Evolutionary conservation across 1,284 basidiomycete genomes (phyloP), one percentile per base, ranked within the genome.

Genomic region (Puccinia coronata): DNA sequence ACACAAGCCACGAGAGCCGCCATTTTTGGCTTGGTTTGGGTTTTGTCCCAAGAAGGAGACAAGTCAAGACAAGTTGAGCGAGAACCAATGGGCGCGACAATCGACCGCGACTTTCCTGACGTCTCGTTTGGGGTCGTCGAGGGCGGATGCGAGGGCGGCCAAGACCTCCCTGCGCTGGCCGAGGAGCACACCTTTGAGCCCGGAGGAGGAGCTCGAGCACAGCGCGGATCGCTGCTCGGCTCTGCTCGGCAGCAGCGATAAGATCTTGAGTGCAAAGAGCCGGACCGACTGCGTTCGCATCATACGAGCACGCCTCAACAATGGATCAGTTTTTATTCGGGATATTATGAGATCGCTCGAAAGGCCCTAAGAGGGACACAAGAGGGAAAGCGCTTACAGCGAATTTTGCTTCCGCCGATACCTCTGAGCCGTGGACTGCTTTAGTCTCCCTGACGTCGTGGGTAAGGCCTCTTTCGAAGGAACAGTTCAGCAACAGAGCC

Each of bases 101-200:
- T 94, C 91, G 8, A 98, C 96, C 0, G 95, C 95, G 84, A 93
- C 92, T 84, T 90, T 91, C 61, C 95, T 88, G 11, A 98, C 94
- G 0, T 87, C 87, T 82, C 92, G 88, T 84, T 92, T 92, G 2
- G 92, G 92, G 86, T 98, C 96, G 85, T 98, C 96, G 65, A 97
- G 86, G 12, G 89, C 90, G 80, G 88, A 89, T 0, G 89, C 92
- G 36, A 99, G 88, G 80, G 92, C 91, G 49, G 90, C 90, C 71
- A 98, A 86, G 12, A 98, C 93, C 0, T 85, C 86, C 0, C 89
- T 83, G 86, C 93, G 96, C 84, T 90, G 89, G 8, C 91, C 72
- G 1, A 28, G 53, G n/a, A 74, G 39, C n/a, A 59, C 25, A 31
- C 55, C 55, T 25, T 74, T 74, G 28, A 28, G 25, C 8, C 20